phyloP scores from a whole-genome alignment of 2,329 filamentous ascomycete species.

The Penicillium glabrum region DNA sequence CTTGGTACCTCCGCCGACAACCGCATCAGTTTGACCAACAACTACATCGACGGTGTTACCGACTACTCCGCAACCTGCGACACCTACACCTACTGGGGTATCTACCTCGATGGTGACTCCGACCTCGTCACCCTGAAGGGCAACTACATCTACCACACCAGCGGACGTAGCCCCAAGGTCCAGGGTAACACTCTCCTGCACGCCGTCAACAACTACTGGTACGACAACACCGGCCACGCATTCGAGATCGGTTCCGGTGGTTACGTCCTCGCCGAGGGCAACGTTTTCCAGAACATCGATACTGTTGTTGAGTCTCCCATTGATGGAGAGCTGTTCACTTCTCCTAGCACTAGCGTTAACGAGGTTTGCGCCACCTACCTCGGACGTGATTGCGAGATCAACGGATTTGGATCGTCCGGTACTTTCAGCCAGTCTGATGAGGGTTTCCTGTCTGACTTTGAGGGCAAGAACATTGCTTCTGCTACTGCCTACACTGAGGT shows the following conservation, averaged over 20 bases:
- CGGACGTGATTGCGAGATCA: constrained; percentile 53
- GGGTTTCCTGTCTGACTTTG: constrained; percentile 52
- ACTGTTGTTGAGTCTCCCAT: constrained; percentile 41
- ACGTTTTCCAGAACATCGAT: constrained; percentile 57
- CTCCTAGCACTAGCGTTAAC: constrained; percentile 36
- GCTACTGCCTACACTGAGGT: constrained; percentile 38
- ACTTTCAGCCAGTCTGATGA: constrained; percentile 44
- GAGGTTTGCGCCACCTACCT: constrained; percentile 46
- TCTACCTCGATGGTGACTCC: constrained; percentile 58
- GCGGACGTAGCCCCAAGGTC: constrained; percentile 59
- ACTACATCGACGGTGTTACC: constrained; percentile 57
- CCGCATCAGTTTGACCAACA: constrained; percentile 62
- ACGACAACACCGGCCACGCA: constrained; percentile 57
- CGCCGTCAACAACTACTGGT: constrained; percentile 64
- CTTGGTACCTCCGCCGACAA: constrained; percentile 54
- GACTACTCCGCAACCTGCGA: constrained; percentile 60
- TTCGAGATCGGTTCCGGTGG: constrained; percentile 53
- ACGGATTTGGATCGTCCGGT: constrained; percentile 45
- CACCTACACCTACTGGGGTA: constrained; percentile 60
- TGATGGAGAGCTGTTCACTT: constrained; percentile 42
- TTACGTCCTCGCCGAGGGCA: constrained; percentile 57
- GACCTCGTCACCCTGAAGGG: constrained; percentile 60
- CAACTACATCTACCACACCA: constrained; percentile 62
- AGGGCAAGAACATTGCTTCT: constrained; percentile 54
- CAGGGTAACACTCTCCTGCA: constrained; percentile 58